Evolutionary conservation across 257 asterid genomes (phyloP), one percentile per base, ranked within the genome.

Genomic region (Ehretia macrophylla): DNA sequence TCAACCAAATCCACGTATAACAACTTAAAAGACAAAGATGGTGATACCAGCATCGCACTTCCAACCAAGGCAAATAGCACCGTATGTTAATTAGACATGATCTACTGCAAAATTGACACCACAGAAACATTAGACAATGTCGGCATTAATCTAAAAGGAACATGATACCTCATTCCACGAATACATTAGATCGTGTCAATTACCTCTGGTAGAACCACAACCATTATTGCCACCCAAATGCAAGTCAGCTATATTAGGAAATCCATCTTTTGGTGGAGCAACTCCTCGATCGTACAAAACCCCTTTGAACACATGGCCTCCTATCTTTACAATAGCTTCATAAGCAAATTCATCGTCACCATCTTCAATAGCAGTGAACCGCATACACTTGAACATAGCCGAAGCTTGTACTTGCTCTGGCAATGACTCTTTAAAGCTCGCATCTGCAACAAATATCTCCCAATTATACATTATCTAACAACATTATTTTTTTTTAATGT

Each of bases 231-330:
- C 94, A 3, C 92, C 93, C 59, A 86, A 69, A 62, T 86, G 89
- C 69, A 86, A 63, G 5, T 86, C 93, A 0, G 93, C 84, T 5
- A 84, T 60, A 53, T 80, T 77, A 5, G 94, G 94, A 44, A 72
- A 76, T 0, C 63, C 78, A 10, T 78, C 84, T 21, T 77, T 71
- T 11, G 68, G 72, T 67, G 75, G 51, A 23, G 55, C 94, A 17
- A 72, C 58, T 5, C 94, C 95, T 80, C 84, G 90, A 75, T 87
- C 90, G 10, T 84, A 87, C 0, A 87, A 67, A 55, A 84, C 83
- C 1, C 95, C 95, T 67, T 87, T 84, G 85, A 87, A 87, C 27
- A 84, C 80, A 67, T 82, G 95, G 16, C 95, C 95, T 3, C 94
- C 94, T n/a, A 87, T 84, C 58, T 70, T 76, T 4, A 84, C 94